These are phyloP conservation scores for Ogataea allantospora DNA, from an alignment of 805 yeast species.

Conservation along the genomic window DNA sequence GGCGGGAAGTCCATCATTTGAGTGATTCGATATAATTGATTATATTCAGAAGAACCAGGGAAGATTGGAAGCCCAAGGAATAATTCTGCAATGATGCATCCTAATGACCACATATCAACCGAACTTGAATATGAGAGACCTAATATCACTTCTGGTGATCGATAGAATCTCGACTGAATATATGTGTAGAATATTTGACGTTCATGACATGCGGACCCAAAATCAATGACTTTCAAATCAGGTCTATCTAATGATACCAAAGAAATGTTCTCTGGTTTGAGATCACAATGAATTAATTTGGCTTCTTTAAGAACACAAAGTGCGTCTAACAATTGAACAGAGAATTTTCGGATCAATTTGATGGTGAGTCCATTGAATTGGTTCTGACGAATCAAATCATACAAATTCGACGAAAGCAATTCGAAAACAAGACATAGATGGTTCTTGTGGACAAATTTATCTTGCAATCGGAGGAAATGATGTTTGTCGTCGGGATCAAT, in stretches of 20 bases:
- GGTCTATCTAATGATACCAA: constrained; percentile 79
- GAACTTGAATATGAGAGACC: constrained; percentile 91
- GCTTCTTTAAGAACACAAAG: constrained; percentile 76
- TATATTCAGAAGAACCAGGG: constrained; percentile 93
- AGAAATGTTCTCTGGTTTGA: constrained; percentile 93
- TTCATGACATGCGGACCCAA: constrained; percentile 94
- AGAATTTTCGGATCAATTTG: constrained; percentile 71
- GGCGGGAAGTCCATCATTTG: constrained; percentile 88
- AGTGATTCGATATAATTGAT: constrained; percentile 79
- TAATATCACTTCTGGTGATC: constrained; percentile 91
- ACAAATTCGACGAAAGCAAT: constrained; percentile 79
- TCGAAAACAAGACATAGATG: constrained; percentile 94
- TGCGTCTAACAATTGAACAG: constrained; percentile 80
- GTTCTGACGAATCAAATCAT: constrained; percentile 88
- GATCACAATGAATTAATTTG: constrained; percentile 90
- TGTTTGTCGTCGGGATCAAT: constrained; percentile 70
- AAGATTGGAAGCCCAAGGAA: constrained; percentile 86
- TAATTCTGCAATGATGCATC: constrained; percentile 58
- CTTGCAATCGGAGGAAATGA: constrained; percentile 75
- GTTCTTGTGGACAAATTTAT: constrained; percentile 86
- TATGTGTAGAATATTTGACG: constrained; percentile 86
- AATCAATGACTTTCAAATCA: constrained; percentile 88
- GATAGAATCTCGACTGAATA: constrained; percentile 87
- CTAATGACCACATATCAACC: constrained; percentile 78
- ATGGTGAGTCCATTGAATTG: constrained; percentile 88